Evolutionary conservation across 2,329 filamentous ascomycete species (phyloP).

Genomic region (Cordyceps javanica): DNA sequence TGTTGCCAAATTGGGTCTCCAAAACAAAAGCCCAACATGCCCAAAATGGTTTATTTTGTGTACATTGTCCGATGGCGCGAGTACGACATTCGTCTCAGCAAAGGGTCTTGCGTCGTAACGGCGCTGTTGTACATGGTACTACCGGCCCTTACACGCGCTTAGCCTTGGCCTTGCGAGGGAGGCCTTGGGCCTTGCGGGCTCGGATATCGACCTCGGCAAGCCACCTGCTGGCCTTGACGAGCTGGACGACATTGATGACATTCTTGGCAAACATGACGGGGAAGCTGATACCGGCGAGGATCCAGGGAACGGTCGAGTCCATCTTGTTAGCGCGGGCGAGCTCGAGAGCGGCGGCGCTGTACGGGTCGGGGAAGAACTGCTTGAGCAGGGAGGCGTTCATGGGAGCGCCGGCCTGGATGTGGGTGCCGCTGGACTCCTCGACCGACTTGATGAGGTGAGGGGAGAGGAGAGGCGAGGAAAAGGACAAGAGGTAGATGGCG

Average conservation of each 20-base stretch:
- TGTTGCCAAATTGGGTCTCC: conserved; percentile 3
- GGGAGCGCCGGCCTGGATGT: conserved; percentile 60
- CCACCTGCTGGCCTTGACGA: conserved; percentile 88
- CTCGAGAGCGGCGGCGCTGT: conserved; percentile 88
- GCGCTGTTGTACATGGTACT: background rate
- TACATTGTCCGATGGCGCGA: background rate
- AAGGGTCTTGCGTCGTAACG: no score
- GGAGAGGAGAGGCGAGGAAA: conserved; percentile 83
- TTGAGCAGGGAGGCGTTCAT: conserved; percentile 63
- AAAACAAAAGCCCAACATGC: background rate
- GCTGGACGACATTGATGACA: conserved; percentile 86
- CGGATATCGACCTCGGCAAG: conserved; percentile 84
- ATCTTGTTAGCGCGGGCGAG: conserved; percentile 92
- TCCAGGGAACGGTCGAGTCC: conserved; percentile 61
- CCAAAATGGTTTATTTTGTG: background rate
- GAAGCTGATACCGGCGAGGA: conserved; percentile 71
- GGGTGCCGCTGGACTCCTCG: conserved; percentile 44
- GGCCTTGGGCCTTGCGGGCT: conserved; percentile 48
- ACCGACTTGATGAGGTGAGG: conserved; percentile 69
- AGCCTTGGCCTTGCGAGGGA: conserved; percentile 39
- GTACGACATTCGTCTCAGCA: no score
- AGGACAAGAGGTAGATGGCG: conserved; percentile 92
- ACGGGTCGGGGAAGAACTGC: conserved; percentile 79
- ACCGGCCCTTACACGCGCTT: conserved; percentile 12
- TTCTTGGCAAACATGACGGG: conserved; percentile 92